A percentile compares a stretch with the other conserved stretches of the same genome.
These are phyloP conservation scores for Chara braunii DNA, from an alignment of 139 green algal genomes.

Conservation along the genomic window DNA sequence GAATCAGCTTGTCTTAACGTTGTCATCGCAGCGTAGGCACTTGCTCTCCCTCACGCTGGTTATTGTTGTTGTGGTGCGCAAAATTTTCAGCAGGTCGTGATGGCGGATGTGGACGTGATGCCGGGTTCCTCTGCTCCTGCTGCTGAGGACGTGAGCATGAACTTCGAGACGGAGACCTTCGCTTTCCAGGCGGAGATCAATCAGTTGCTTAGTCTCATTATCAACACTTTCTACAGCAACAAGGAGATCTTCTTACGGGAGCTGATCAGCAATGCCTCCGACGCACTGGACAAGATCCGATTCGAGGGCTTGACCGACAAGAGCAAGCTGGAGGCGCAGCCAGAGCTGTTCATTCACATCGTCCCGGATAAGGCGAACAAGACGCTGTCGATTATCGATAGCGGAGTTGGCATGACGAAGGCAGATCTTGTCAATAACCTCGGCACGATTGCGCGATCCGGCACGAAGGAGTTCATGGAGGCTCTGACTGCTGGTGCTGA, in stretches of 20 bases:
- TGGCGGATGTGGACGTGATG: no score
- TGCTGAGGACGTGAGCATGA: no score
- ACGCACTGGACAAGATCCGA: constrained; percentile 98
- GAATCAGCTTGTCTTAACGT: no score
- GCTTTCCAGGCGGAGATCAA: constrained; percentile 90
- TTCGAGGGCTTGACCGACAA: constrained; percentile 98
- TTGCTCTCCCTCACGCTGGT: no score
- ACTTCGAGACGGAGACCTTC: constrained; percentile 39
- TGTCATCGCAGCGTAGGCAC: no score
- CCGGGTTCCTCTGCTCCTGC: no score
- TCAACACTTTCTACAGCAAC: constrained; percentile 92
- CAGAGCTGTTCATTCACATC: constrained; percentile 94
- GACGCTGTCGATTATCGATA: constrained; percentile 91
- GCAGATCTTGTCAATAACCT: constrained; percentile 98
- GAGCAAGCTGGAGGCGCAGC: constrained; percentile 79
- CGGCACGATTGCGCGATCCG: constrained; percentile 96
- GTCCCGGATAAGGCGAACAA: constrained; percentile 93
- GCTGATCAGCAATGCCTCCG: constrained; percentile 89
- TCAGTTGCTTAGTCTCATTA: constrained; percentile 97
- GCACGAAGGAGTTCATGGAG: constrained; percentile 99
- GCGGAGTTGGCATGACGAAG: constrained; percentile 96
- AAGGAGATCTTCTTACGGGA: constrained; percentile 98
- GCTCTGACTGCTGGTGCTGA: constrained; percentile 94
- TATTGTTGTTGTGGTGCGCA: no score
- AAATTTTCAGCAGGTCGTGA: no score